Base-by-base conservation (phyloP, 2,329 filamentous ascomycete species). In the Ceratocystis harringtonii region DNA sequence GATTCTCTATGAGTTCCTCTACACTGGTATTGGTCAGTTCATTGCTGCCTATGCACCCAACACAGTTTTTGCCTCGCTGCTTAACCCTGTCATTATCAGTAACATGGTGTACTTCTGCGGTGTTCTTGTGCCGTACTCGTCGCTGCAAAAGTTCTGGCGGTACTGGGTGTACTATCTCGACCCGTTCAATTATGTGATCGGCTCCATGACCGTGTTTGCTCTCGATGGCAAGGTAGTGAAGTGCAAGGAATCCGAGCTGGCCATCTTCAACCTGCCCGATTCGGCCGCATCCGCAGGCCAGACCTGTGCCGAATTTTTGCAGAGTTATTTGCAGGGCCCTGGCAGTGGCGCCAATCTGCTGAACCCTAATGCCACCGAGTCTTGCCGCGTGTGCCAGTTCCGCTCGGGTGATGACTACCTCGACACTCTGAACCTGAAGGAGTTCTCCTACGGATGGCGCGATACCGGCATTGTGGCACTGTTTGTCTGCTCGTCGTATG, bases 31-130 rank as follows among this genome's bases (percentile, higher is more conserved):
- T 58, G 84, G 83, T 0, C 84, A 86, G 69, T 82, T 83, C 70
- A 76, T 85, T n/a, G 82, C 82, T 0, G 82, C 84, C 0, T 85
- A 84, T 67, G 80, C 82, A 0, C 83, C 83, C 0, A 85, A 83
- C 68, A 81, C 79, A 43, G 78, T 83, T 10, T 84, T 84, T 57
- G 83, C 83, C 0, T 76, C 81, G 0, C 76, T 85, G 3, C 78
- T 79, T 68, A 85, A 84, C 68, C 82, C 82, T 0, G 71, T 85
- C 0, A 63, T 85, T 10, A 74, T 85, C 65, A 78, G 79, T 71
- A 72, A 84, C 50, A 76, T 90, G 2, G 79, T 89, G 7, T 82
- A 81, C 1, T 91, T 92, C 76, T 90, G 87, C 70, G 88, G 88
- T 68, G 86, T 91, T 1, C 77, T 90, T 4, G 87, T 90, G 0